Evolutionary conservation across 495 filamentous ascomycete genomes (phyloP), one percentile per base, ranked within the genome.

Genomic region (Aspergillus heteromorphus): DNA sequence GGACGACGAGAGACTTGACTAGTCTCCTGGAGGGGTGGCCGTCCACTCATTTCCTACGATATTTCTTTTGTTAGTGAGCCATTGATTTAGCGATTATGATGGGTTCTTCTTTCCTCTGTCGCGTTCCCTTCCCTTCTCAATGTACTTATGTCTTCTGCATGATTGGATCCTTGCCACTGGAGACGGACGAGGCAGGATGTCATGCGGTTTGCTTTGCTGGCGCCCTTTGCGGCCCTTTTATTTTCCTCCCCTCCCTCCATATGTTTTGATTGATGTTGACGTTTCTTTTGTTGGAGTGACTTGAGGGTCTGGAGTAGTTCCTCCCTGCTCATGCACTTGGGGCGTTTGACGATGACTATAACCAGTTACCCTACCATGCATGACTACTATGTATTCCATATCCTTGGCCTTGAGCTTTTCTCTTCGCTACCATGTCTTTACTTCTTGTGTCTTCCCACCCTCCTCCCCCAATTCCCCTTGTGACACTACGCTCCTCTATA

Each of bases 11-110:
- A 38, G 38, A 45, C 27, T 19, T 45, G 21, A 23, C 49, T 16
- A 16, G 43, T n/a, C 16, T 27, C 43, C 11, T 47, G 14, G 43
- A n/a, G 16, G 14, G 43, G 23, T 29, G 43, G 43, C 13, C 25
- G 21, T 47, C 43, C 43, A 47, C 43, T 47, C 43, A 29, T 50
- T 45, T 45, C 19, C 4, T 17, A 14, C 50, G 13, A 31, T 13
- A 36, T 64, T 64, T 59, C 61, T 58, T 65, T 56, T 60, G 54
- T 61, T 59, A n/a, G 31, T 40, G 53, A 59, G 60, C 62, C 56
- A 54, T 45, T 20, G 57, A 57, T 60, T 54, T 59, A 68, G 56
- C 57, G 60, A 58, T 49, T 56, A 59, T 59, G 40, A 49, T 63
- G 62, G 49, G 58, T 49, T 53, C 36, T 40, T 56, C 55, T 18